Evolutionary conservation across 2,329 filamentous ascomycete genomes (phyloP).

Genomic region (Fusarium sp.): DNA sequence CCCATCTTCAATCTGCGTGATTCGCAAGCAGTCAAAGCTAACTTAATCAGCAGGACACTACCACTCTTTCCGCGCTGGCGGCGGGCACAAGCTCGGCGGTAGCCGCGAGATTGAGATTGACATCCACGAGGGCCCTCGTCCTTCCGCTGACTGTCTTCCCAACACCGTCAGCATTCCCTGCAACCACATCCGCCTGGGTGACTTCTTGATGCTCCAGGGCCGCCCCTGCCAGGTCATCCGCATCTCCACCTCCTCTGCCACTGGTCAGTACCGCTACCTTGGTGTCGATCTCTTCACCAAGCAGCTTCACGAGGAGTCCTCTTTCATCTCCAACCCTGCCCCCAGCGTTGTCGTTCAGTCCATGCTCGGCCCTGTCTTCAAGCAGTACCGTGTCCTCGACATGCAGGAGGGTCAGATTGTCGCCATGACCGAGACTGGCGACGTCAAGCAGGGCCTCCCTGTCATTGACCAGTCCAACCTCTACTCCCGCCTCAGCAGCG

Average conservation of each 20-base stretch:
- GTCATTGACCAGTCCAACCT: constrained; percentile 97
- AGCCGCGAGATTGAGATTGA: constrained; percentile 65
- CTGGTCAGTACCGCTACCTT: constrained; percentile 99
- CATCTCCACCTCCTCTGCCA: constrained; percentile 97
- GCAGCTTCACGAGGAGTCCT: constrained; percentile 98
- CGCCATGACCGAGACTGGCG: constrained; percentile 98
- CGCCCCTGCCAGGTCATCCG: constrained; percentile 99
- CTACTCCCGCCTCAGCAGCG: constrained; percentile 81
- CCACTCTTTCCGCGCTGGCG: constrained; percentile 69
- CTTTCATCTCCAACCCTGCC: constrained; percentile 95
- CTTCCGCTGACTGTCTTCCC: constrained; percentile 57
- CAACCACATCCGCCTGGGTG: constrained; percentile 99
- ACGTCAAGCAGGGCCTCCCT: constrained; percentile 95
- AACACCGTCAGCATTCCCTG: constrained; percentile 98
- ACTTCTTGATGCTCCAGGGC: constrained; percentile 98
- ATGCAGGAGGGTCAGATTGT: constrained; percentile 88
- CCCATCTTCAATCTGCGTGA: not conserved
- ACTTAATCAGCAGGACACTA: constrained; percentile 63
- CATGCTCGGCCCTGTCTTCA: constrained; percentile 99
- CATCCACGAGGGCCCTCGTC: constrained; percentile 46
- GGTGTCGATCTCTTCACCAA: constrained; percentile 99
- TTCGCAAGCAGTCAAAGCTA: constrained; percentile 31
- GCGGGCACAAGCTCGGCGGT: constrained; percentile 69
- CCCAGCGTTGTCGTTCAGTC: constrained; percentile 98
- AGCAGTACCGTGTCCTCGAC: constrained; percentile 99